Evolutionary conservation across 306 rosid species (phyloP).

Genomic region (Geum urbanum): DNA sequence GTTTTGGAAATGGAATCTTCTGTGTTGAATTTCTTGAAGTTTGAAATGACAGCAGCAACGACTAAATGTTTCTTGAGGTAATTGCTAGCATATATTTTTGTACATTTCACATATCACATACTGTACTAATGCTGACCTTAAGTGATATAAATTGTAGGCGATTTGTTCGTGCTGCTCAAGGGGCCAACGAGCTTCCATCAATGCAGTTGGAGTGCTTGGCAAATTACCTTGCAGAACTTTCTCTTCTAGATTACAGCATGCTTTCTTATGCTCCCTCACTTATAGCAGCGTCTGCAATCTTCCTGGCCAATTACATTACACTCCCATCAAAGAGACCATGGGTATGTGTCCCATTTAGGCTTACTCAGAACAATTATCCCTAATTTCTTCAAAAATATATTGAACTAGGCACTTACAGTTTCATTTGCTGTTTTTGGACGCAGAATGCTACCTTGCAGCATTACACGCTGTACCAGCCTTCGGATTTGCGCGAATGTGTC

Average conservation of each 20-base stretch:
- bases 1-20: slow-evolving; percentile 91
- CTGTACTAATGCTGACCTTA: slow-evolving; percentile 6
- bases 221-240: slow-evolving; percentile 75
- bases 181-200: slow-evolving; percentile 63
- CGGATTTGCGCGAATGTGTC: slow-evolving; percentile 35
- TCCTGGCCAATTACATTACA: slow-evolving; percentile 69
- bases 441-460: slow-evolving; percentile 57
- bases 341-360: slow-evolving; percentile 40
- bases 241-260: slow-evolving; percentile 85
- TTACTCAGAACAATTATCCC: background rate
- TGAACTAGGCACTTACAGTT: background rate
- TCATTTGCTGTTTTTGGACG: slow-evolving; percentile 1
- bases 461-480: slow-evolving; percentile 48
- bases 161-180: slow-evolving; percentile 91
- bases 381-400: background rate
- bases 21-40: slow-evolving; percentile 81
- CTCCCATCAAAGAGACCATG: slow-evolving; percentile 73
- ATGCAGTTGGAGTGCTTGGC: slow-evolving; percentile 87
- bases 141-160: slow-evolving; percentile 44
- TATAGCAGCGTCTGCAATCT: slow-evolving; percentile 80
- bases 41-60: slow-evolving; percentile 98
- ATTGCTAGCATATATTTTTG: background rate
- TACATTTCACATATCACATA: slow-evolving; percentile 1
- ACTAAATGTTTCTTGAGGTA: slow-evolving; percentile 81
- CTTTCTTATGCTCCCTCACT: slow-evolving; percentile 79